A percentile compares a stretch with the other conserved stretches of the same genome.
Evolutionary conservation across 257 asterid species (phyloP).

Genomic region (Solanum sitiens): DNA sequence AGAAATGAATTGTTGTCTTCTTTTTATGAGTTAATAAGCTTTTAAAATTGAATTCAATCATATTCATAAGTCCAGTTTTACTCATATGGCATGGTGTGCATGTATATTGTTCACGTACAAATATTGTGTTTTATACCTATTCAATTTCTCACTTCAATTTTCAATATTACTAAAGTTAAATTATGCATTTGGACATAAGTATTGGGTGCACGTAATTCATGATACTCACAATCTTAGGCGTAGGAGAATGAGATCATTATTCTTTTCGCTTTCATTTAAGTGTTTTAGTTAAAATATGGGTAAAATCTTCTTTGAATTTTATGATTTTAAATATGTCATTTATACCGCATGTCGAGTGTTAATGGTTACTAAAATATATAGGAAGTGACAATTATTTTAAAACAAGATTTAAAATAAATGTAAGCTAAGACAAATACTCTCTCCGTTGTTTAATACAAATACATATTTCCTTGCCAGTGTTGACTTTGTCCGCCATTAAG

Average conservation of each 20-base stretch:
- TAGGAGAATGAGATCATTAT: neutral
- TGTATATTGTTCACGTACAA: neutral
- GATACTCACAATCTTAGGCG: neutral
- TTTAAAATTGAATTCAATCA: neutral
- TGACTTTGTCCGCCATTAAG: too few relatives aligned
- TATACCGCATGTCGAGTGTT: neutral
- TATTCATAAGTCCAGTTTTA: neutral
- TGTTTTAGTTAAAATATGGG: neutral
- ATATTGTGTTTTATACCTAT: neutral
- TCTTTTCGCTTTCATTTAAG: neutral
- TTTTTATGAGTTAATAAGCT: neutral
- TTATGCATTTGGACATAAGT: neutral
- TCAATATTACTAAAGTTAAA: too few relatives aligned
- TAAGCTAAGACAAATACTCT: too few relatives aligned
- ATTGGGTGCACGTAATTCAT: neutral
- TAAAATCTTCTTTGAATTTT: neutral
- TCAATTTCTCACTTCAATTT: too few relatives aligned
- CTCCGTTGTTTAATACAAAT: too few relatives aligned
- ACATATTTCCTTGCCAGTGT: neutral
- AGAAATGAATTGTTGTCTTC: too few relatives aligned
- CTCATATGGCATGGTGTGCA: neutral
- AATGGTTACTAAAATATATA: too few relatives aligned
- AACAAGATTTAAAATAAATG: neutral
- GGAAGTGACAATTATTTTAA: neutral
- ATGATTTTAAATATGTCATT: neutral